phyloP scores from a whole-genome alignment of 805 yeast species.

The Priceomyces melissophilus region DNA sequence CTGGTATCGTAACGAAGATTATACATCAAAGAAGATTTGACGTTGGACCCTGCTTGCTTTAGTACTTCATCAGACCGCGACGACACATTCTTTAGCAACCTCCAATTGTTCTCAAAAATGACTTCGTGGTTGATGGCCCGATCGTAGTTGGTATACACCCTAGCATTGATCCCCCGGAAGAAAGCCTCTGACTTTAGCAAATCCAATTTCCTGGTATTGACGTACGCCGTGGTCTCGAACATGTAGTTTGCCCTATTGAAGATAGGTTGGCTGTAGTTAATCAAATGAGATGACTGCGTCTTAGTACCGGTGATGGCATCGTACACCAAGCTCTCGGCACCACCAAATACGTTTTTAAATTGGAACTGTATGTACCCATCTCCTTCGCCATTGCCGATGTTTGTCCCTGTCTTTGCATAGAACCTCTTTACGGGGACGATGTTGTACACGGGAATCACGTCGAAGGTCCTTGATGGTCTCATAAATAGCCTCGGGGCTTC shows the following conservation, averaged over 20 bases:
- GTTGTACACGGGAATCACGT: constrained; percentile 36
- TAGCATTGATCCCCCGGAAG: constrained; percentile 41
- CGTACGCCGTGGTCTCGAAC: constrained; percentile 36
- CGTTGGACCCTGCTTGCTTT: constrained; percentile 42
- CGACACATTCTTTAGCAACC: constrained; percentile 27
- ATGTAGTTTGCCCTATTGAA: constrained; percentile 37
- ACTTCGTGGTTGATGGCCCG: constrained; percentile 46
- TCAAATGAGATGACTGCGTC: constrained; percentile 47
- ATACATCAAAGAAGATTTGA: constrained; percentile 43
- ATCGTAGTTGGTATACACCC: constrained; percentile 35
- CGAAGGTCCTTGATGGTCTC: constrained; percentile 18
- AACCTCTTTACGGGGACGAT: constrained; percentile 62
- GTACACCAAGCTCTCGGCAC: constrained; percentile 49
- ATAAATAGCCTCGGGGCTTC: constrained; percentile 16
- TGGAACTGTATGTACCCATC: constrained; percentile 83
- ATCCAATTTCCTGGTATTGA: constrained; percentile 46
- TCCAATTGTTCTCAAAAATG: constrained; percentile 42
- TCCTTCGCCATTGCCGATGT: constrained; percentile 95
- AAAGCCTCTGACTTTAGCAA: constrained; percentile 46
- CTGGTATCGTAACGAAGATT: constrained; percentile 43
- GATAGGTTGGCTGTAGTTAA: constrained; percentile 47
- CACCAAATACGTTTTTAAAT: constrained; percentile 54
- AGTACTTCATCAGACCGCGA: constrained; percentile 30
- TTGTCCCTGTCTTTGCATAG: constrained; percentile 88
- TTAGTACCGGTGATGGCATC: constrained; percentile 52